Base-by-base conservation (phyloP, 352 stramenopile species). In the Elongisporangium senticosum region DNA sequence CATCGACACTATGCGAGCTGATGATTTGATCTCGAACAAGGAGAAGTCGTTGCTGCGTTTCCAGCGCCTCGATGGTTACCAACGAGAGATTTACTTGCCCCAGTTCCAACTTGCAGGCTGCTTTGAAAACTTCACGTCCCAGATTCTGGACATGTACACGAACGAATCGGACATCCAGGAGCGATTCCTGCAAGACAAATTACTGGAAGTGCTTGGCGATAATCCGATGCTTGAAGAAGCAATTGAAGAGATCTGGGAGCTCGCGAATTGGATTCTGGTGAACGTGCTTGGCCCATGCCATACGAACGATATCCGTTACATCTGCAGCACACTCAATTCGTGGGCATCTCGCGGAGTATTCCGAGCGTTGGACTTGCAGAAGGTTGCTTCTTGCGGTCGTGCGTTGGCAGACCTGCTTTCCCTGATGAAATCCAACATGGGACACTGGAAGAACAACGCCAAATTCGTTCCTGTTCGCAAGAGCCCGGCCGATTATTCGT, bases 91-190 rank as follows among this genome's bases (percentile, higher is more conserved):
- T 63, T 99, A 99, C 65, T 68, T 99, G 43, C 97, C 97, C 20
- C 92, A 98, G 51, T 99, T 99, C 67, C 96, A 99, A 65, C 92
- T 98, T 14, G 97, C 96, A 11, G 97, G 97, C 17, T 97, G 93
- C 56, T 98, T 99, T 19, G 96, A 99, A 67, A 85, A 84, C 26
- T 96, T 96, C 49, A 93, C 78, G 17, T 84, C 81, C 3, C 77
- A 53, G 21, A 83, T 93, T 48, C 63, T 86, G 50, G 81, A 93
- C 40, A 68, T 95, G 49, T 93, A 91, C 71, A 73, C 71, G 22
- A 72, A 81, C 37, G 68, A 86, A 21, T 69, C 60, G 19, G 73
- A 80, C 3, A 76, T 93, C 1, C 80, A 75, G 17, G 85, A 95
- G 58, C 79, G 85, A 24, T 66, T 82, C 10, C 56, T 95, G 4